Evolutionary conservation across 2,329 filamentous ascomycete genomes (phyloP).

Genomic region (Colletotrichum cuscutae): DNA sequence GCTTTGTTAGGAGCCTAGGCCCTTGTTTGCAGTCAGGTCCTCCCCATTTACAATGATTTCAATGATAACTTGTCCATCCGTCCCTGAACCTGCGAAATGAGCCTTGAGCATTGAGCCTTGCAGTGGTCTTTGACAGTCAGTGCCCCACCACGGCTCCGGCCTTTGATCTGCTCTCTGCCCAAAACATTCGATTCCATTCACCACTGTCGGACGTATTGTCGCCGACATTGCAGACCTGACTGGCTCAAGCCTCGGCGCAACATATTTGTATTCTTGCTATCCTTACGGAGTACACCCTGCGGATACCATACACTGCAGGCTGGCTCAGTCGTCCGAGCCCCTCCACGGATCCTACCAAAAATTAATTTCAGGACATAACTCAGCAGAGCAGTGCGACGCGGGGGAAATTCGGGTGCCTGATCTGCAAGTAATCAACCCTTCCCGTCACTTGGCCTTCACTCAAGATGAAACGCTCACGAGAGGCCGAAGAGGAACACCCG

Average conservation of each 20-base stretch:
- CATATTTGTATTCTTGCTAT: neutral
- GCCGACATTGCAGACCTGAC: constrained; percentile 1
- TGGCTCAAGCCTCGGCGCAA: neutral
- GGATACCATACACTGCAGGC: neutral
- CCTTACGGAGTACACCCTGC: no score
- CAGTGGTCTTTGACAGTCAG: constrained; percentile 27
- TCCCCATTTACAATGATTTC: neutral
- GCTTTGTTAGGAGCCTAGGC: constrained; percentile 23
- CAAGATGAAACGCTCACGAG: constrained; percentile 72
- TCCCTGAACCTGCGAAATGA: neutral
- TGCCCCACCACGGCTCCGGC: constrained; percentile 26
- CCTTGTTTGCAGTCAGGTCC: neutral
- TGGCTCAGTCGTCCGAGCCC: constrained; percentile 5
- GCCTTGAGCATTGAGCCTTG: no score
- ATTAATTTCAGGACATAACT: constrained; percentile 6
- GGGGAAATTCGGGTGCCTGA: constrained; percentile 11
- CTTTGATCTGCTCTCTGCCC: constrained; percentile 15
- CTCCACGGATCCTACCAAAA: neutral
- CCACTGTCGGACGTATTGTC: neutral
- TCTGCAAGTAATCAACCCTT: constrained; percentile 33
- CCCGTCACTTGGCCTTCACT: constrained; percentile 21
- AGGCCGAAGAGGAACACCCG: constrained; percentile 62
- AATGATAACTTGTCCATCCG: constrained; percentile 5
- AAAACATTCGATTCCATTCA: constrained; percentile 17
- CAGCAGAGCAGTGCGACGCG: constrained; percentile 6